Base-by-base conservation (phyloP, 2,329 filamentous ascomycete species). In the Neonectria faginata region DNA sequence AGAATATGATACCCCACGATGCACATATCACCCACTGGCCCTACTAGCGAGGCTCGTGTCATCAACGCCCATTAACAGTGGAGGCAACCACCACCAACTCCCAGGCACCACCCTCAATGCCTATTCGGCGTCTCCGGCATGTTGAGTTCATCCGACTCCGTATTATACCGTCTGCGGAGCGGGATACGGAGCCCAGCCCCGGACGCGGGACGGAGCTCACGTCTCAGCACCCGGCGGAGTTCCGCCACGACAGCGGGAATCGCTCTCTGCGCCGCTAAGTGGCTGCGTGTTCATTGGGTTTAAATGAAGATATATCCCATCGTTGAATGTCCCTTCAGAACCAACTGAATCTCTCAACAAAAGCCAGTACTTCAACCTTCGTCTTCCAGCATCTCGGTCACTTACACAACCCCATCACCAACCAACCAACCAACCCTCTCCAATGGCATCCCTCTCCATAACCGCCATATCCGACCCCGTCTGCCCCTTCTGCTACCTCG, bases 401-500 rank as follows among this genome's bases (percentile, higher is more conserved):
- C 44, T 51, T 57, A 39, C 45, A 65, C 29, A 50, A 31, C 39
- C n/a, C 4, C 27, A 41, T 7, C 20, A 51, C 31, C 55, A 47
- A 51, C 9, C 25, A 47, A 51, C 9, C 25, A 20, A 9, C 27
- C n/a, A 51, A 36, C 10, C 29, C 22, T 52, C 25, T 57, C 76
- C 48, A 48, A 94, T 94, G 92, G 88, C 90, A 20, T 88, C 89
- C 73, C 92, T 94, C 82, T 87, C 88, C 66, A 91, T 97, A 79
- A 88, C 90, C 64, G 87, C 93, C 75, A 88, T 94, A 63, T 92
- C 88, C n/a, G 94, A 97, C 80, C 92, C 89, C 2, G 87, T 96
- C 71, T 97, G 93, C 76, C 91, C 92, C 5, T 86, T 83, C 86
- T 92, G 93, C 84, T 96, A 94, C 77, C 83, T 97, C 16, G 93